Conservation (phyloP, 2,329 filamentous ascomycete genomes). For the Rutstroemia sp. region DNA sequence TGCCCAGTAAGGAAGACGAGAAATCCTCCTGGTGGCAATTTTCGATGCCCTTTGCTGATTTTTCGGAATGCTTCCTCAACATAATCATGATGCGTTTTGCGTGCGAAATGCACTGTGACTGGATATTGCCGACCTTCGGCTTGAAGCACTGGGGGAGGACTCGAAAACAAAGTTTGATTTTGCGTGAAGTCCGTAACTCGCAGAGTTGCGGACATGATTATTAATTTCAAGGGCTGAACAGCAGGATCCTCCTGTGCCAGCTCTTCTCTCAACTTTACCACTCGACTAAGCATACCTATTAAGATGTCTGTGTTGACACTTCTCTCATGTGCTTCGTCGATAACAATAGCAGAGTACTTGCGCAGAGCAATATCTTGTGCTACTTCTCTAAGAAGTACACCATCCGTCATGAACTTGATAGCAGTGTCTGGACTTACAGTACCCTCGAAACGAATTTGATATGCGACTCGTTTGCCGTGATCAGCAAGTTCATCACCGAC, state of each 20-base stretch:
- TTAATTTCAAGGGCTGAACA: conserved; percentile 74
- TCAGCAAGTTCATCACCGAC: conserved; percentile 80
- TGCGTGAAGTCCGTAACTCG: conserved; percentile 84
- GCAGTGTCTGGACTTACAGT: conserved; percentile 73
- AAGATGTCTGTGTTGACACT: conserved; percentile 97
- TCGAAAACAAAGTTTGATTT: conserved; percentile 72
- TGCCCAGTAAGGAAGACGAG: conserved; percentile 92
- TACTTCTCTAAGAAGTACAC: conserved; percentile 86
- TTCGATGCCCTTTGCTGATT: conserved; percentile 77
- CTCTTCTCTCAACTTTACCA: conserved; percentile 74
- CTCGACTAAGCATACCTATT: conserved; percentile 93
- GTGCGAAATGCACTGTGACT: conserved; percentile 83
- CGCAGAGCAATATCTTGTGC: conserved; percentile 79
- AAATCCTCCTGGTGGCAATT: conserved; percentile 84
- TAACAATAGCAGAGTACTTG: conserved; percentile 89
- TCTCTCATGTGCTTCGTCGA: conserved; percentile 95
- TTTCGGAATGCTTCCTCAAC: conserved; percentile 86
- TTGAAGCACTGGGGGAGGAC: conserved; percentile 74
- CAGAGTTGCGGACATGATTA: conserved; percentile 97
- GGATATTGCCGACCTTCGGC: conserved; percentile 88
- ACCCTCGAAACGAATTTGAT: conserved; percentile 93
- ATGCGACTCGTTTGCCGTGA: conserved; percentile 70
- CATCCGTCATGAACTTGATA: conserved; percentile 98
- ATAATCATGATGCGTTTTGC: conserved; percentile 78
- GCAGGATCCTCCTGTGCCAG: conserved; percentile 65